These are phyloP conservation scores for Tricharina praecox DNA, from an alignment of 495 filamentous ascomycete species.

Conservation along the genomic window DNA sequence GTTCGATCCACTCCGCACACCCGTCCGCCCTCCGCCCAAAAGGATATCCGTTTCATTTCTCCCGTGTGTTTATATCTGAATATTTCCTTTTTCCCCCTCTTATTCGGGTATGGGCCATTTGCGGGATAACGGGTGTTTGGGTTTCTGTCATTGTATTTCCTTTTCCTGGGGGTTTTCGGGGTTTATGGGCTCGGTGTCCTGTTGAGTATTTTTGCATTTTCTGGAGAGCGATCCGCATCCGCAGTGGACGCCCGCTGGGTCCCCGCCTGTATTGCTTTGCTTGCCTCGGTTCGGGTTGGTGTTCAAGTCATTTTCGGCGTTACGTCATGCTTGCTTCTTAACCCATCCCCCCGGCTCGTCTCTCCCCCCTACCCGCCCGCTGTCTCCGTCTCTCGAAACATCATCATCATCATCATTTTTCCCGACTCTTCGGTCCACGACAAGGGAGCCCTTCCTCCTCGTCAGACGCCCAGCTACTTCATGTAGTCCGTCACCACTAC, in stretches of 20 bases:
- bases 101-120: neutral
- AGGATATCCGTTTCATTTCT: neutral
- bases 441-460: neutral
- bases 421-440: neutral
- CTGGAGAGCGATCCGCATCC: neutral
- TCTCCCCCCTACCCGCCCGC: neutral
- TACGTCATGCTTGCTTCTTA: constrained; percentile 1
- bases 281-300: neutral
- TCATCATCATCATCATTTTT: neutral
- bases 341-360: neutral
- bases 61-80: neutral
- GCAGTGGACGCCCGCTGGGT: neutral
- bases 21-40: neutral
- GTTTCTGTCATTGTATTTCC: neutral
- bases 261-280: neutral
- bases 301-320: constrained; percentile 3
- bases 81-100: neutral
- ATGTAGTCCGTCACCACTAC: neutral
- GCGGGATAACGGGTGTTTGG: neutral
- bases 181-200: neutral
- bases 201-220: neutral
- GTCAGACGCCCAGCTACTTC: neutral
- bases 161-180: neutral
- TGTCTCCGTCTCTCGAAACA: neutral
- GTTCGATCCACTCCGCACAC: neutral